Percentiles rank a stretch among this genome's conserved stretches.
These are phyloP conservation scores for Tolypocladium amazonense DNA, from an alignment of 2,329 filamentous ascomycete species.

Conservation along the genomic window DNA sequence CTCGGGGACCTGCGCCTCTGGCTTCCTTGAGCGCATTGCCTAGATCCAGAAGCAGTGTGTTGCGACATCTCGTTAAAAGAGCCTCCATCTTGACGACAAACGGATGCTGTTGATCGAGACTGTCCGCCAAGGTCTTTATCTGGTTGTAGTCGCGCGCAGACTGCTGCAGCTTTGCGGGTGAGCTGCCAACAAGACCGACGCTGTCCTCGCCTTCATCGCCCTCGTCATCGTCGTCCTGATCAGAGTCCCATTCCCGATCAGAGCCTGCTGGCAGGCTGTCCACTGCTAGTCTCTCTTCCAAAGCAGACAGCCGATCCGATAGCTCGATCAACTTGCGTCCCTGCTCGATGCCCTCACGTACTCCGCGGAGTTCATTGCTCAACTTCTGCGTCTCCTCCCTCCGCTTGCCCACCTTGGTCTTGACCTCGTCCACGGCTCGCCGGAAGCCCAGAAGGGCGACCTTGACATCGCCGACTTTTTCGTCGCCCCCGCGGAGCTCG, in stretches of 20 bases:
- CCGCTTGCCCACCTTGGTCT: constrained; percentile 51
- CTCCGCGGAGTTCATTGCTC: constrained; percentile 54
- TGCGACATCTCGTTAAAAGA: constrained; percentile 40
- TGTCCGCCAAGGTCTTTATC: constrained; percentile 29
- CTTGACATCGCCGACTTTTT: constrained; percentile 80
- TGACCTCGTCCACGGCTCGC: constrained; percentile 68
- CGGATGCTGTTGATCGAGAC: constrained; percentile 34
- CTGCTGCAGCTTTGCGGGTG: constrained; percentile 32
- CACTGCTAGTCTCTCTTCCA: constrained; percentile 55
- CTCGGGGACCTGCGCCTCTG: constrained; percentile 29
- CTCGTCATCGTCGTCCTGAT: constrained; percentile 30
- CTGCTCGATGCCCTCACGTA: constrained; percentile 51
- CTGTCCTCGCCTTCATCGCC: constrained; percentile 19
- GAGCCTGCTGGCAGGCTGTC: constrained; percentile 21
- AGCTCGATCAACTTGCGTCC: constrained; percentile 56
- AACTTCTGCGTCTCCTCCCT: constrained; percentile 51
- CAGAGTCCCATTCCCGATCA: constrained; percentile 12
- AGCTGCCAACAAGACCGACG: constrained; percentile 30
- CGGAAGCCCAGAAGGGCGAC: constrained; percentile 80
- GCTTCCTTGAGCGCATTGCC: constrained; percentile 36
- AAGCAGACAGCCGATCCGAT: constrained; percentile 47
- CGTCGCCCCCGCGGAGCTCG: constrained; percentile 77
- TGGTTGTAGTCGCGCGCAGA: constrained; percentile 35
- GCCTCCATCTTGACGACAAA: constrained; percentile 43
- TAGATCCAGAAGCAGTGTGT: constrained; percentile 45